Base-by-base conservation (phyloP, 176 grass and related monocot genomes). In the Juncus effusus region DNA sequence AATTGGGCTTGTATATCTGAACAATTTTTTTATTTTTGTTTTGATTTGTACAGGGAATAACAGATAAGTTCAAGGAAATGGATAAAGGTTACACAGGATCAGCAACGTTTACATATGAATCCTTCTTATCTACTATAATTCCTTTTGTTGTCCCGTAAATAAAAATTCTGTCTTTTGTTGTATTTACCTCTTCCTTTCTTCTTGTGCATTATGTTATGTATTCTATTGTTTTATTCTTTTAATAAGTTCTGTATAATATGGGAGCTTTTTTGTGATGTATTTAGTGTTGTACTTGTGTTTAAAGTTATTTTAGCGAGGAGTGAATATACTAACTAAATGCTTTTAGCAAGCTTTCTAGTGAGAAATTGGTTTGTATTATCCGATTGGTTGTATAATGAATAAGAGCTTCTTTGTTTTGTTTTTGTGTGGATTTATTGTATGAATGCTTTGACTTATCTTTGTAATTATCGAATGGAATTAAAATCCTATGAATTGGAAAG, bases 41-140 rank as follows among this genome's bases (percentile, higher is more conserved):
- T 71, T 42, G 0, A 8, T 19, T 7, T 16, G 0, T 66, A 6
- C 55, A 97, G 93, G 88, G 88, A 61, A 74, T 97, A 51, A 97
- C 93, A 1, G 88, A 97, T 55, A 97, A 92, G 62, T 97, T 97
- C 56, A 97, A 92, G 60, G 88, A 88, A 80, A 97, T 83, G 40
- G 93, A 92, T 54, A 53, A 71, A 0, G 67, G 82, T n/a, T 89
- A 92, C 75, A 72, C 71, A 2, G 93, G 93, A 37, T 92, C 85
- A 0, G 87, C 85, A 35, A 84, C 85, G 40, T 81, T 97, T 44
- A 45, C 80, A 2, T 92, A 97, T 0, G 93, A 97, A 12, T 68
- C 77, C 4, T 97, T 97, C 78, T 54, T 91, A 77, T 83, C 77
- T 0, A 86, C 83, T 73, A 59, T 92, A 69, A 81, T 92, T 54